These are phyloP conservation scores for Aspergillus versicolor DNA, from an alignment of 2,329 filamentous ascomycete genomes.

Conservation along the genomic window DNA sequence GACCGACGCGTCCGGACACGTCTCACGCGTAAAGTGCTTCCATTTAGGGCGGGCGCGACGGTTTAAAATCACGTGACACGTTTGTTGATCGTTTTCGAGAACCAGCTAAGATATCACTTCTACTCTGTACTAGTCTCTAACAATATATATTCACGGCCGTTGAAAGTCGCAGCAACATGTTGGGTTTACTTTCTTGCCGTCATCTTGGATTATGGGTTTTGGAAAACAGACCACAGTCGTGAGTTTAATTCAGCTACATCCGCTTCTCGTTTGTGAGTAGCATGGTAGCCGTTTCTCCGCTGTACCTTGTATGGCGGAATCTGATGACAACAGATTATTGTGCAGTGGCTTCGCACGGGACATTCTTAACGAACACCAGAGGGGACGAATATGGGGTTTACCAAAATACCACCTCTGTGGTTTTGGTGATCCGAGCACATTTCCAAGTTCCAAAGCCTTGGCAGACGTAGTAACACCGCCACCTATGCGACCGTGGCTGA, in stretches of 20 bases:
- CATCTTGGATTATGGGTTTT: too few species aligned
- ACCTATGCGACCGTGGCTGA: conserved; percentile 1
- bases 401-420: neutral
- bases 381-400: too few species aligned
- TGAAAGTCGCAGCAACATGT: neutral
- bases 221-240: too few species aligned
- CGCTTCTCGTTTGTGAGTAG: neutral
- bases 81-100: neutral
- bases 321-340: neutral
- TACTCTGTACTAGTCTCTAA: too few species aligned
- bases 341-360: neutral
- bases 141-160: too few species aligned
- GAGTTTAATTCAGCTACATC: neutral
- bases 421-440: neutral
- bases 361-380: neutral
- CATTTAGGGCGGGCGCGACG: conserved; percentile 22
- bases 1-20: conserved; percentile 29
- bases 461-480: conserved; percentile 7
- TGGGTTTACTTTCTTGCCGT: neutral
- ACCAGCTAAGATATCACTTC: neutral
- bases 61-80: conserved; percentile 8
- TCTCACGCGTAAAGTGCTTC: conserved; percentile 34
- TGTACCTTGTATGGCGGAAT: neutral
- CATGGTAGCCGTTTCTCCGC: neutral
- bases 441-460: neutral